Evolutionary conservation across 176 grass and related monocot species (phyloP).

Genomic region (Sorghum bicolor): DNA sequence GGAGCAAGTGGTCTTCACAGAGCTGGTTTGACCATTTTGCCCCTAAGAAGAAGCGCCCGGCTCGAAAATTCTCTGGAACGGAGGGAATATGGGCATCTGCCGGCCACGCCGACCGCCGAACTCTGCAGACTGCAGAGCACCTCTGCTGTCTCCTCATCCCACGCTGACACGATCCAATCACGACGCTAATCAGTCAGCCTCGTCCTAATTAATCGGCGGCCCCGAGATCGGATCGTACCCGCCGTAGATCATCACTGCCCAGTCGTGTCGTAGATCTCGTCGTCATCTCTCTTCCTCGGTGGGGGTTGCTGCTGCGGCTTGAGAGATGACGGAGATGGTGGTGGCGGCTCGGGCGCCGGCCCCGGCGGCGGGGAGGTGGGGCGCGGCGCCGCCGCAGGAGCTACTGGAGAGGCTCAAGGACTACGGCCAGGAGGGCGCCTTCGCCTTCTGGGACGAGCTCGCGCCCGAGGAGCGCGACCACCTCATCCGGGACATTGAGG

Average conservation of each 20-base stretch:
- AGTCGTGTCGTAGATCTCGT: constrained; percentile 6
- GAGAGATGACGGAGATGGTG: constrained; percentile 51
- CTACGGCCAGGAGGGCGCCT: constrained; percentile 74
- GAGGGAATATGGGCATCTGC: constrained; percentile 1
- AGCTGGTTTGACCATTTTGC: neutral
- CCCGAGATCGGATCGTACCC: constrained; percentile 25
- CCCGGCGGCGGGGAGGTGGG: constrained; percentile 39
- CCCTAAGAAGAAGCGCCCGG: neutral
- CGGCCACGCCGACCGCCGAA: neutral
- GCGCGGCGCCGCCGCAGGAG: constrained; percentile 69
- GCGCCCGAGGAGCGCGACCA: constrained; percentile 69
- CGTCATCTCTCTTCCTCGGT: neutral
- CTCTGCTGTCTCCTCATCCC: neutral
- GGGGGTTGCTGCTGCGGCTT: neutral
- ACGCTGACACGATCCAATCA: constrained; percentile 27
- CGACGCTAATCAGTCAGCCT: neutral
- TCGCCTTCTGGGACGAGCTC: constrained; percentile 89
- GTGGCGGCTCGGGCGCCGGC: constrained; percentile 26
- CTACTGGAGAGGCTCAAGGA: constrained; percentile 88
- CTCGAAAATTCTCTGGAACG: constrained; percentile 2
- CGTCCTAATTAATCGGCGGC: constrained; percentile 8
- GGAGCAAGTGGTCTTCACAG: neutral
- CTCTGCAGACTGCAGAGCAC: neutral
- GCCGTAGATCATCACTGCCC: neutral
- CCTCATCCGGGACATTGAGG: constrained; percentile 78